Conservation (phyloP, 2,329 filamentous ascomycete genomes). For the Paecilomyces dactylethromorphus region DNA sequence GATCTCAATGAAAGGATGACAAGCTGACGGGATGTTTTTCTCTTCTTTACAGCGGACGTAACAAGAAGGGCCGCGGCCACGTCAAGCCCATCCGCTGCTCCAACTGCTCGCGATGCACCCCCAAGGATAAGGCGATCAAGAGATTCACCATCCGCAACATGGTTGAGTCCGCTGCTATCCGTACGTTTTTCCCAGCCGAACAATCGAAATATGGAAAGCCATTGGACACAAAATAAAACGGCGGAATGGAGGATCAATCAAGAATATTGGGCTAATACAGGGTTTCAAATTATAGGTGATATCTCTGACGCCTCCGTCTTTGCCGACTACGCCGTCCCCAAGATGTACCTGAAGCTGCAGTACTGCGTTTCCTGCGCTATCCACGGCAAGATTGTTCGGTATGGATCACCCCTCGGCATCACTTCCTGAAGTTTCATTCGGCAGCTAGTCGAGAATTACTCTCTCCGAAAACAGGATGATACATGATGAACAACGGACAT, state of each 20-base stretch:
- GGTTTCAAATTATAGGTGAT: conserved; percentile 64
- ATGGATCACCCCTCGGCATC: conserved; percentile 44
- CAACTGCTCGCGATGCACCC: conserved; percentile 84
- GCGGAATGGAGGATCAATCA: neutral
- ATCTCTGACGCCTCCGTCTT: conserved; percentile 99
- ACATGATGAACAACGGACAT: conserved; percentile 2
- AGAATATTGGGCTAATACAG: conserved; percentile 3
- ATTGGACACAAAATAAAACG: conserved; percentile 3
- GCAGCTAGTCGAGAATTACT: neutral
- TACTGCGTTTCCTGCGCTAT: conserved; percentile 99
- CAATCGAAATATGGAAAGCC: conserved; percentile 7
- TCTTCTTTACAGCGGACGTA: conserved; percentile 67
- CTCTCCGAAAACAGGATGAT: neutral
- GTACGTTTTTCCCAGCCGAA: conserved; percentile 56
- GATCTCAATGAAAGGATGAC: conserved; percentile 5
- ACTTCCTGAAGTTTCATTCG: neutral
- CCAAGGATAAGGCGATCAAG: conserved; percentile 99
- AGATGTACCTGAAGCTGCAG: conserved; percentile 99
- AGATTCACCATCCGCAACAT: conserved; percentile 99
- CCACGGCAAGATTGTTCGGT: conserved; percentile 99
- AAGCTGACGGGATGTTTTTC: conserved; percentile 25
- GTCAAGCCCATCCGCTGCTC: conserved; percentile 97
- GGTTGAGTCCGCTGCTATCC: conserved; percentile 99
- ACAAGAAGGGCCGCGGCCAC: conserved; percentile 99
- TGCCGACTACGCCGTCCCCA: conserved; percentile 97